Percentiles rank a stretch among this genome's conserved stretches.
phyloP scores from a whole-genome alignment of 1,284 basidiomycete species.

The Entoloma clypeatum region DNA sequence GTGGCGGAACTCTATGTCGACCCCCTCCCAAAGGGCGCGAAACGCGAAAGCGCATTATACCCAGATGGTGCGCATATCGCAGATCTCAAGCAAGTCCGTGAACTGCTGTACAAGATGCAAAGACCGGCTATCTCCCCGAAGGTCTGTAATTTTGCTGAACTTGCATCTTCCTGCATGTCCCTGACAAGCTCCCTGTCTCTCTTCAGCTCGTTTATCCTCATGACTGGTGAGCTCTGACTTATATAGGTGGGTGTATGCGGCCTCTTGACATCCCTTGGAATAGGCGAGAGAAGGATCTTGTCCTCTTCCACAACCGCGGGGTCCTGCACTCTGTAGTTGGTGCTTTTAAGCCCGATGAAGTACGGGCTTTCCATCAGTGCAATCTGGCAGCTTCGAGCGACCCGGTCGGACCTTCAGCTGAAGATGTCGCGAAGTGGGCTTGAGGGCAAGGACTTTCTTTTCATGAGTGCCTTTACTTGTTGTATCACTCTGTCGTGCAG shows the following conservation, averaged over 20 bases:
- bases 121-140: constrained; percentile 74
- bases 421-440: constrained; percentile 62
- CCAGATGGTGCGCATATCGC: constrained; percentile 73
- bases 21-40: constrained; percentile 54
- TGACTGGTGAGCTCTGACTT: constrained; percentile 43
- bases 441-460: constrained; percentile 26
- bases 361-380: constrained; percentile 80
- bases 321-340: constrained; percentile 78
- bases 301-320: constrained; percentile 73
- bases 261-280: neutral
- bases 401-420: constrained; percentile 58
- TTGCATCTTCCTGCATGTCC: too few relatives aligned
- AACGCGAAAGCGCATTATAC: constrained; percentile 56
- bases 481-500: neutral
- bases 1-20: constrained; percentile 54
- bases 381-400: constrained; percentile 76
- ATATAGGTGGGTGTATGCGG: neutral
- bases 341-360: constrained; percentile 64
- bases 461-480: neutral
- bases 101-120: constrained; percentile 74
- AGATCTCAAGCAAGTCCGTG: constrained; percentile 69
- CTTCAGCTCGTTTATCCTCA: constrained; percentile 57
- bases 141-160: constrained; percentile 30
- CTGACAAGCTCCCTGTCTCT: neutral
- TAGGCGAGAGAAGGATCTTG: constrained; percentile 57